Conservation (phyloP, 2,329 filamentous ascomycete species). For the Mycosphaerelloides madeirae region DNA sequence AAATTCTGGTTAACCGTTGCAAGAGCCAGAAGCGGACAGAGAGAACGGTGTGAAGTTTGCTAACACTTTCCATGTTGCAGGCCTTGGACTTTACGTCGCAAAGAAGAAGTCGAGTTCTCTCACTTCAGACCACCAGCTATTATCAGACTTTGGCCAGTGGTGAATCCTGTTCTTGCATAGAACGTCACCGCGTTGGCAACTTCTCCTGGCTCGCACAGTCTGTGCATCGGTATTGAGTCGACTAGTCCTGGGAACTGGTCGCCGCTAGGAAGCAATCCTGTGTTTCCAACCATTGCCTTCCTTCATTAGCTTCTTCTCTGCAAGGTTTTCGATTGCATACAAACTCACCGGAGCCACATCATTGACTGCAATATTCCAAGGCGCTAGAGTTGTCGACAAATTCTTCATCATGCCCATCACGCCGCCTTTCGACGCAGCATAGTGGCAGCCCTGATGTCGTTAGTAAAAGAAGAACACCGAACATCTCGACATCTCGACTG, state of each 20-base stretch:
- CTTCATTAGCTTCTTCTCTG: not conserved
- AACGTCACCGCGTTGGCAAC: constrained; percentile 57
- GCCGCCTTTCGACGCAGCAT: constrained; percentile 37
- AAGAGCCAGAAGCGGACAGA: too few relatives aligned
- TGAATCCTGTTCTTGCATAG: constrained; percentile 52
- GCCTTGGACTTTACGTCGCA: too few relatives aligned
- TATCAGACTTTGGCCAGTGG: constrained; percentile 22
- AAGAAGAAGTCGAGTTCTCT: too few relatives aligned
- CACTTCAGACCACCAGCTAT: constrained; percentile 24
- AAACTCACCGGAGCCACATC: constrained; percentile 53
- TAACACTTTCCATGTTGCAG: too few relatives aligned
- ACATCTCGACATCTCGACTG: constrained; percentile 37
- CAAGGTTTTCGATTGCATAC: too few relatives aligned
- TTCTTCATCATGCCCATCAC: constrained; percentile 63
- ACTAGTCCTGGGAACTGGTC: constrained; percentile 49
- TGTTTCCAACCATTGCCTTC: constrained; percentile 56
- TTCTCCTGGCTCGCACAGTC: constrained; percentile 54
- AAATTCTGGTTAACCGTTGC: too few relatives aligned
- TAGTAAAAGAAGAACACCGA: constrained; percentile 3
- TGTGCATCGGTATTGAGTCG: constrained; percentile 54
- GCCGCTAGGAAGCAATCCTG: constrained; percentile 54
- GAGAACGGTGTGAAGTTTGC: too few relatives aligned
- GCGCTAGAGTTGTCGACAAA: constrained; percentile 55
- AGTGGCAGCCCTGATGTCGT: constrained; percentile 20
- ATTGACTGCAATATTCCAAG: constrained; percentile 60